phyloP scores from a whole-genome alignment of 2,329 filamentous ascomycete species.

The Xylariaceae sp. region DNA sequence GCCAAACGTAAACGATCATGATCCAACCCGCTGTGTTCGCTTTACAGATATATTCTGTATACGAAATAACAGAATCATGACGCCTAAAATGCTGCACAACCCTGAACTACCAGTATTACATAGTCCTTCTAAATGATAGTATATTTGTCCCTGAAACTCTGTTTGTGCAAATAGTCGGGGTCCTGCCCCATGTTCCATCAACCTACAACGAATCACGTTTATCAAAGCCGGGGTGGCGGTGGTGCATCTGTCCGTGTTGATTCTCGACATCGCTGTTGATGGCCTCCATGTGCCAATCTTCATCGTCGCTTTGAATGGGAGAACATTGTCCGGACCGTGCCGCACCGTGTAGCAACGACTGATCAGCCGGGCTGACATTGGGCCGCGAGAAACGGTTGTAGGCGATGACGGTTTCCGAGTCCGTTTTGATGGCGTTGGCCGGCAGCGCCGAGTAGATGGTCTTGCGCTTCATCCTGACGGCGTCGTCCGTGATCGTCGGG shows the following conservation, averaged over 20 bases:
- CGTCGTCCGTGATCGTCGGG: slow-evolving; percentile 47
- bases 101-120: neutral
- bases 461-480: slow-evolving; percentile 42
- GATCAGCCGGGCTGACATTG: slow-evolving; percentile 9
- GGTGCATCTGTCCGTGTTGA: neutral
- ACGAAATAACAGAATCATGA: neutral
- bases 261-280: neutral
- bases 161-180: no score
- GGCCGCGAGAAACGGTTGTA: slow-evolving; percentile 53
- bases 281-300: neutral
- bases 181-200: neutral
- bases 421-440: slow-evolving; percentile 44
- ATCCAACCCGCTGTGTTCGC: neutral
- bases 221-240: neutral
- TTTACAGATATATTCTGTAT: neutral
- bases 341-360: neutral
- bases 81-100: neutral
- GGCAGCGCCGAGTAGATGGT: slow-evolving; percentile 42
- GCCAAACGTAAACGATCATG: neutral
- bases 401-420: slow-evolving; percentile 45
- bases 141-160: no score
- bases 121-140: neutral
- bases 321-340: neutral
- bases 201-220: neutral
- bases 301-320: neutral